Evolutionary conservation across 2,329 filamentous ascomycete species (phyloP).

Genomic region (Neospermospora avenae): DNA sequence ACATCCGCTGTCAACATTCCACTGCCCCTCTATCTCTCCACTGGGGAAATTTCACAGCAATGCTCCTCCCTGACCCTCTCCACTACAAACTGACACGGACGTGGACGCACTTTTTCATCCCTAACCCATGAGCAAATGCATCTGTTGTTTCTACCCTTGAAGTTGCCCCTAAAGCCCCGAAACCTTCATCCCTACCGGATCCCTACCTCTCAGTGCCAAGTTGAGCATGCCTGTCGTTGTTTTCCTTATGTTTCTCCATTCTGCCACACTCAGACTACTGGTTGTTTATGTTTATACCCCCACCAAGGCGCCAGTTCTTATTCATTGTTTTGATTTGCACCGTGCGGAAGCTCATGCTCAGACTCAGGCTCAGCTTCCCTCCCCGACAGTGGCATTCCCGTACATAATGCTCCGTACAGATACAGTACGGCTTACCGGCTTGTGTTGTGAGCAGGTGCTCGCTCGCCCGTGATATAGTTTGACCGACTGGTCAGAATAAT

Average conservation of each 20-base stretch:
- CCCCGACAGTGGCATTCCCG: no score
- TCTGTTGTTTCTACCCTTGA: background rate
- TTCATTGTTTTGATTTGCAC: slow-evolving; percentile 17
- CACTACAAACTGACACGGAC: background rate
- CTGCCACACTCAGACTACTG: slow-evolving; percentile 5
- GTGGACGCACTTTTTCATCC: background rate
- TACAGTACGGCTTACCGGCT: no score
- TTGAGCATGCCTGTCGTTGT: background rate
- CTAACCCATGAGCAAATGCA: background rate
- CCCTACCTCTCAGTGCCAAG: background rate
- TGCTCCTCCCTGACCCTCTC: background rate
- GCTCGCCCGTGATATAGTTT: background rate
- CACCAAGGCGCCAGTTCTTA: slow-evolving; percentile 6
- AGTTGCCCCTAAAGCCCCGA: background rate
- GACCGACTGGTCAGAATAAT: background rate
- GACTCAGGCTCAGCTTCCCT: no score
- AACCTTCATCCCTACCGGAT: background rate
- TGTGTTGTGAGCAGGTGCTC: background rate
- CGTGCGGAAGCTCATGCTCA: background rate
- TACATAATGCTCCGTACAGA: no score
- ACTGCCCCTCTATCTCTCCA: background rate
- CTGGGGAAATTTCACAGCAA: background rate
- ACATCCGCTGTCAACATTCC: background rate
- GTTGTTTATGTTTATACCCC: background rate
- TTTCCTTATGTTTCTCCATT: slow-evolving; percentile 6